These are phyloP conservation scores for Colletotrichum shisoi DNA, from an alignment of 2,329 filamentous ascomycete species.

Conservation along the genomic window DNA sequence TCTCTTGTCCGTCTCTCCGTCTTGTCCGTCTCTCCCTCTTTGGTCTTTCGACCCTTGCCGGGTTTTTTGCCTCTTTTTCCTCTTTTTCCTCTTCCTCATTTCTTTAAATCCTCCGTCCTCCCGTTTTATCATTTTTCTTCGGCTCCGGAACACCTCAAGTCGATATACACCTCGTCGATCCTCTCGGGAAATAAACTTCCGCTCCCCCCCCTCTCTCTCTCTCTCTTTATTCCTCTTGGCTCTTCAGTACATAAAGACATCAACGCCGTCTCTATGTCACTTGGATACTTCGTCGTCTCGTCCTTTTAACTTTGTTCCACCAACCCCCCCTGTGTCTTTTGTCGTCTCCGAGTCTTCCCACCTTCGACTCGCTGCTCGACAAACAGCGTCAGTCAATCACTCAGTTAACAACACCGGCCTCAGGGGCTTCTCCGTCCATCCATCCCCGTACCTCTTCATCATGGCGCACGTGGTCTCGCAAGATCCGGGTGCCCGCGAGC, in stretches of 20 bases:
- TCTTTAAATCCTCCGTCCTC: slow-evolving; percentile 35
- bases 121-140: slow-evolving; percentile 25
- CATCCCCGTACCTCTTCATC: neutral
- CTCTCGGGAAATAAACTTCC: slow-evolving; percentile 9
- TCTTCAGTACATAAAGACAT: slow-evolving; percentile 15
- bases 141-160: slow-evolving; percentile 13
- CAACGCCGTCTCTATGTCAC: slow-evolving; percentile 31
- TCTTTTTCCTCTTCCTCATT: slow-evolving; percentile 24
- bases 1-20: slow-evolving; percentile 20
- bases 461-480: slow-evolving; percentile 39
- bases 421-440: neutral
- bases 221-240: neutral
- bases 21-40: neutral
- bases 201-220: too few relatives aligned
- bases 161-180: slow-evolving; percentile 21
- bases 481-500: slow-evolving; percentile 39
- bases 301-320: slow-evolving; percentile 21
- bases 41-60: slow-evolving; percentile 33
- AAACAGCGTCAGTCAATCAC: neutral
- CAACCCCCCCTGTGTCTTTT: neutral
- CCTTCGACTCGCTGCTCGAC: slow-evolving; percentile 11
- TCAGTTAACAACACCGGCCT: neutral
- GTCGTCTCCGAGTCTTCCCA: neutral
- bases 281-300: slow-evolving; percentile 15
- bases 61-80: slow-evolving; percentile 36